Conservation (phyloP, 148 eudicot genomes). For the Amaranthus hypochondriacus region DNA sequence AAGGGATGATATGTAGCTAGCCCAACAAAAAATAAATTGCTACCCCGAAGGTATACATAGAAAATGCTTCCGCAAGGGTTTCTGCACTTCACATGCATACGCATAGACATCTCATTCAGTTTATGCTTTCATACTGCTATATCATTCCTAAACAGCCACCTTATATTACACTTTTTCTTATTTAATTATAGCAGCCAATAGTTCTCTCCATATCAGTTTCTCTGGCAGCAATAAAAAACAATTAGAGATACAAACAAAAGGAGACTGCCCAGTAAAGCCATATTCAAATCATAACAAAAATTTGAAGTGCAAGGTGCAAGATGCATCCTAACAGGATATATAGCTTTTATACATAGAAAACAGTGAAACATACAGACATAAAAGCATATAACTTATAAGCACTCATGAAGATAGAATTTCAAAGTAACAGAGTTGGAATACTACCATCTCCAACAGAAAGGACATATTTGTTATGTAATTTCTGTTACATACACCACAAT, state of each 20-base stretch:
- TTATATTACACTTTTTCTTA: not conserved
- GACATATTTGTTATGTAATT: too few species aligned
- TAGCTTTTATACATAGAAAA: too few species aligned
- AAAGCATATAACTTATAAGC: too few species aligned
- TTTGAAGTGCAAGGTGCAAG: not conserved
- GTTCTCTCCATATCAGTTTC: not conserved
- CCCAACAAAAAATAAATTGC: not conserved
- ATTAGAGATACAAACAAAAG: not conserved
- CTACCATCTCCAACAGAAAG: too few species aligned
- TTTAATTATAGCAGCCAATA: not conserved
- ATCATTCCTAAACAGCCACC: not conserved
- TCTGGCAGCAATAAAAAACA: slow-evolving; percentile 2
- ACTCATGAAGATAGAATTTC: too few species aligned
- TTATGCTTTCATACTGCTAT: not conserved
- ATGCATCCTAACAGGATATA: not conserved
- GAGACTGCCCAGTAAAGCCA: not conserved
- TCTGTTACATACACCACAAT: too few species aligned
- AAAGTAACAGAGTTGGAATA: too few species aligned
- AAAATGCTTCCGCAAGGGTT: slow-evolving; percentile 4
- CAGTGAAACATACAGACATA: too few species aligned
- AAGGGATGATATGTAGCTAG: not conserved
- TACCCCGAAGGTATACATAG: not conserved
- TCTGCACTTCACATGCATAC: not conserved
- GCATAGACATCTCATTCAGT: not conserved
- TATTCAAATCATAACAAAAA: not conserved